Percentiles rank a stretch among this genome's conserved stretches.
These are phyloP conservation scores for Galerina marginata DNA, from an alignment of 768 basidiomycete genomes.

Conservation along the genomic window DNA sequence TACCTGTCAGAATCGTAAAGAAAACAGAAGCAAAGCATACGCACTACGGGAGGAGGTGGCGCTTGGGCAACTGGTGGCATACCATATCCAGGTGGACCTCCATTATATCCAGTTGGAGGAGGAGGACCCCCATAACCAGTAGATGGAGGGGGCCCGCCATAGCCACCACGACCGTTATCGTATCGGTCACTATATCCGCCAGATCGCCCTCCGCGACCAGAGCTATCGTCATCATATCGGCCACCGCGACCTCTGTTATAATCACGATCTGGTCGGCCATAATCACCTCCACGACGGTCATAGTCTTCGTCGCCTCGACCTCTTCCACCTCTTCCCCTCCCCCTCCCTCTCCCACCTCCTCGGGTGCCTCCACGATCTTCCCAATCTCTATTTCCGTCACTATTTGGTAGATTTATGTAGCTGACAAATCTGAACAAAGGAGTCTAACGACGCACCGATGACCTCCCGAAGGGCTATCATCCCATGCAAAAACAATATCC, in stretches of 20 bases:
- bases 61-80: conserved; percentile 39
- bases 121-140: conserved; percentile 31
- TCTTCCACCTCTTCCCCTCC: conserved; percentile 31
- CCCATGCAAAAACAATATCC: conserved; percentile 89
- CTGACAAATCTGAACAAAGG: neutral
- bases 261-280: conserved; percentile 52
- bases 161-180: conserved; percentile 44
- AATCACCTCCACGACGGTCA: conserved; percentile 53
- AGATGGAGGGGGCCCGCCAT: conserved; percentile 30
- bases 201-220: conserved; percentile 36
- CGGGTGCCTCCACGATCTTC: conserved; percentile 42
- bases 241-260: conserved; percentile 40
- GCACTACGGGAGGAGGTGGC: conserved; percentile 27
- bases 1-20: neutral
- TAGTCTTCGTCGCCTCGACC: conserved; percentile 51
- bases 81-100: conserved; percentile 26
- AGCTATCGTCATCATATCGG: conserved; percentile 50
- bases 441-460: conserved; percentile 28
- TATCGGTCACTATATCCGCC: conserved; percentile 53
- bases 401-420: conserved; percentile 12
- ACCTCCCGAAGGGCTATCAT: conserved; percentile 59
- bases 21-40: conserved; percentile 1
- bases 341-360: conserved; percentile 36
- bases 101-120: conserved; percentile 17
- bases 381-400: conserved; percentile 52